Base-by-base conservation (phyloP, 148 eudicot species). In the Rhododendron simsii region DNA sequence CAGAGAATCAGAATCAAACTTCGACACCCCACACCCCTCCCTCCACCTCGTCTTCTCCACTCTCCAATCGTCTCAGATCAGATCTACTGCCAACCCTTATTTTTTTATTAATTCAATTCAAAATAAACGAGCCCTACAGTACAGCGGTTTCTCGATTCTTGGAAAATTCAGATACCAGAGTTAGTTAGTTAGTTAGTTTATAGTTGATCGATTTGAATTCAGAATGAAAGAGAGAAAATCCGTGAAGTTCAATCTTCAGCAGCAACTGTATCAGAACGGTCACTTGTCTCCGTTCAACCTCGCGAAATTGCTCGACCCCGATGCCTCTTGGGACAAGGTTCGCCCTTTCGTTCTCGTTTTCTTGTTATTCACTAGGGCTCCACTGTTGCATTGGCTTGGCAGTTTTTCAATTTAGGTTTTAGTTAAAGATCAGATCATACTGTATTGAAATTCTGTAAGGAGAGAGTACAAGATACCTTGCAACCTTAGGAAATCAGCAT, bases 271-370 rank as follows among this genome's bases (percentile, higher is more conserved):
- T 39, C 92, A 90, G 81, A 94, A 89, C 84, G 94, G 90, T 80
- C 98, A 95, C 91, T 86, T 92, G 20, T 83, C 94, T 78, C 92
- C 94, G 26, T 95, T 92, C 87, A 92, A 92, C 84, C 86, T 95
- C 82, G 90, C 93, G 65, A 95, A 92, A 86, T 87, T 95, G 87
- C 84, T 94, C 87, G 98, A 95, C 90, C 90, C 95, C 44, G 98
- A 95, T 81, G 95, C 93, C 77, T 94, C 96, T 8, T 94, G 98
- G 98, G 98, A 94, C 86, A 95, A 94, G 98, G 98, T 95, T 83
- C 57, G 71, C 7, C 3, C 28, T 4, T 57, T 18, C 13, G 0
- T 2, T 59, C 2, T 20, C 28, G 3, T 9, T 35, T 10, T 3
- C 30, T 30, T 16, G 6, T 4, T 35, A 7, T 21, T 63, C 1